Evolutionary conservation across 352 stramenopile species (phyloP), one percentile per base, ranked within the genome.

Genomic region (Peronospora belbahrii): DNA sequence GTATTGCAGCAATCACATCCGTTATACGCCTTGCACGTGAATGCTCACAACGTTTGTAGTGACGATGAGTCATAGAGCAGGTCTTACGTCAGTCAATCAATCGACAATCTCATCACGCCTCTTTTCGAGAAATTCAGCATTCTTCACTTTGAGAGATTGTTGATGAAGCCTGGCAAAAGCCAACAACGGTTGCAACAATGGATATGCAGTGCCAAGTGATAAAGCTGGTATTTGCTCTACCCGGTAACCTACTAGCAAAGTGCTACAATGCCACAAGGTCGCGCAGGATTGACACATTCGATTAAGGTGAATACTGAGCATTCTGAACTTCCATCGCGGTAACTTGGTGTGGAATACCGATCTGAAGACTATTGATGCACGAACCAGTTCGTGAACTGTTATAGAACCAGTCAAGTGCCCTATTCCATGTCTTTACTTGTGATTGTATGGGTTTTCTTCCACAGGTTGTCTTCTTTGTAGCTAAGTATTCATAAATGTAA

Each of bases 151-250:
- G 94, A 92, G 11, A 71, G 93, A 13, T 70, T 98, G 36, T 70
- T 94, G 36, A 98, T 99, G 95, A 98, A 98, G 54, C 95, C 95
- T 11, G 96, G 96, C 4, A 99, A n/a, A n/a, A 99, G 56, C 95
- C 95, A 0, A 98, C 92, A 0, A 98, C 95, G 2, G 98, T 98
- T 59, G 90, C 96, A 0, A 98, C 94, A 0, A n/a, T 66, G 10
- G 56, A 67, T 0, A 45, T 78, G 11, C 33, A 71, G 6, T 56
- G 64, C 25, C 58, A 64, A 35, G 71, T 63, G 33, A n/a, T n/a
- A n/a, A 91, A 87, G 45, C 56, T 97, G 2, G 71, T 96, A 13
- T 98, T 99, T 74, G 94, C 81, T 6, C 64, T 98, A 32, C 96
- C 96, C 6, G 96, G 96, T 0, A 99, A 99, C 64, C 96, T 95